phyloP scores from a whole-genome alignment of 768 basidiomycete genomes.

The Piloderma croceum region DNA sequence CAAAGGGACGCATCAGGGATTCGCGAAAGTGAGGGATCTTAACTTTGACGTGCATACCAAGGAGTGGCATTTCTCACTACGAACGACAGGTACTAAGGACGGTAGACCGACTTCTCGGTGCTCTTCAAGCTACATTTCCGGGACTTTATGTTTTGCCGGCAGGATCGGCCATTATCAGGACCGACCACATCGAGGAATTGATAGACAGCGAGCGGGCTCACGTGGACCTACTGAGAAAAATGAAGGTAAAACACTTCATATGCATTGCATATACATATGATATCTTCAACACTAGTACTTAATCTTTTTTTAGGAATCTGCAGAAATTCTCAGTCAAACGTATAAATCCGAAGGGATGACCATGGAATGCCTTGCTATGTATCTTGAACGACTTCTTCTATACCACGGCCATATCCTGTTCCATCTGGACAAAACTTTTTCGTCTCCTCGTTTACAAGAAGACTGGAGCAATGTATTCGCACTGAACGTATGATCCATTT shows the following conservation, averaged over 20 bases:
- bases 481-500: constrained; percentile 18
- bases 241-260: too few species aligned
- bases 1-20: constrained; percentile 25
- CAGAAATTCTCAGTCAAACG: constrained; percentile 23
- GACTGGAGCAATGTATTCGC: constrained; percentile 25
- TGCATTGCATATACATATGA: constrained; percentile 6
- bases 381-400: constrained; percentile 21
- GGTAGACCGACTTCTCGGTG: constrained; percentile 27
- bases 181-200: constrained; percentile 25
- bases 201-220: constrained; percentile 30
- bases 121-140: constrained; percentile 33
- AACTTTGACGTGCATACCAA: neutral
- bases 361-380: constrained; percentile 25
- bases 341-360: constrained; percentile 9
- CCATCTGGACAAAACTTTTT: neutral
- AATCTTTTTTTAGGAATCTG: constrained; percentile 25
- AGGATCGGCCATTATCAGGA: constrained; percentile 20
- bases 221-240: constrained; percentile 21
- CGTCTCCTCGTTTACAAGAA: constrained; percentile 3
- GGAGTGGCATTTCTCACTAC: neutral
- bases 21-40: constrained; percentile 27
- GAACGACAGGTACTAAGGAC: constrained; percentile 29
- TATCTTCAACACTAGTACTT: constrained; percentile 1
- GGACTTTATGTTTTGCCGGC: constrained; percentile 28
- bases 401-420: constrained; percentile 22